Evolutionary conservation across 148 eudicot species (phyloP).

Genomic region (Fagopyrum homotropicum): DNA sequence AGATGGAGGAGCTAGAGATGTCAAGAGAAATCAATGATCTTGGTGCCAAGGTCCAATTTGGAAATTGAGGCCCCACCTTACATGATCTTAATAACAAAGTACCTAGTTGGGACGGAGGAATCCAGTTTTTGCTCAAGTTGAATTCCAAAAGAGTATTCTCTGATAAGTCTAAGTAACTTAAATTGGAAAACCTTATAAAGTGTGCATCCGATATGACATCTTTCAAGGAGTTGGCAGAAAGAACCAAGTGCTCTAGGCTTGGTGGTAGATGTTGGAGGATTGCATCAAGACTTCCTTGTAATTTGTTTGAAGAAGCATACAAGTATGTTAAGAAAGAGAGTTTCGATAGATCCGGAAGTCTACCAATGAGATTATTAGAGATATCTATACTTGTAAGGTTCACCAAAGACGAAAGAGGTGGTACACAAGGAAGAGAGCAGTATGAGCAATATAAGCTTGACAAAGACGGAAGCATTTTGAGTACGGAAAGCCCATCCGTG

Average conservation of each 20-base stretch:
- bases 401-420: not conserved
- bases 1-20: not conserved
- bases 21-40: not conserved
- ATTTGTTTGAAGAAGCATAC: not conserved
- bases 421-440: not conserved
- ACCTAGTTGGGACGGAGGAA: not conserved
- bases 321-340: not conserved
- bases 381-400: not conserved
- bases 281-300: not conserved
- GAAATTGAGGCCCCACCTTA: not conserved
- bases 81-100: not conserved
- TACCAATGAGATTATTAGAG: not conserved
- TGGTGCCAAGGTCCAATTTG: not conserved
- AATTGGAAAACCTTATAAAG: not conserved
- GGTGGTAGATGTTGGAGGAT: not conserved
- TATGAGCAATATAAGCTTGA: not conserved
- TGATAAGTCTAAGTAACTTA: not conserved
- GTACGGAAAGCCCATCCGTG: conserved; percentile 21
- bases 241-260: not conserved
- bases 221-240: not conserved
- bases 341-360: not conserved
- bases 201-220: not conserved
- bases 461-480: conserved; percentile 30
- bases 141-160: not conserved
- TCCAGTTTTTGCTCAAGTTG: not conserved